A percentile compares a stretch with the other conserved stretches of the same genome.
Evolutionary conservation across 2,329 filamentous ascomycete species (phyloP).

Genomic region (Aureobasidium vineae): DNA sequence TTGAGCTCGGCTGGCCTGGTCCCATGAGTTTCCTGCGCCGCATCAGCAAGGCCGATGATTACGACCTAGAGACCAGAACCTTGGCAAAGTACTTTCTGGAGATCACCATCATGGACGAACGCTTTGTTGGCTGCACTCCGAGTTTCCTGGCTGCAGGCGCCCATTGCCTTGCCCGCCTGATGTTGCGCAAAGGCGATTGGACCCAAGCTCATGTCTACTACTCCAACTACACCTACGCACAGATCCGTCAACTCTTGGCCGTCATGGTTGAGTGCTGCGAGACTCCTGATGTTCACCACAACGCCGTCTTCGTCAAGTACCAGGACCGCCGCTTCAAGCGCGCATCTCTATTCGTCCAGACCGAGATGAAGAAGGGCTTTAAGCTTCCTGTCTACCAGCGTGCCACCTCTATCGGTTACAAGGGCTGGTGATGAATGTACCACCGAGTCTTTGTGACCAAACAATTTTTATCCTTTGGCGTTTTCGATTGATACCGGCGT

Average conservation of each 20-base stretch:
- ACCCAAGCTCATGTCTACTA: conserved; percentile 80
- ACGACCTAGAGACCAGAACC: conserved; percentile 91
- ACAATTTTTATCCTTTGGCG: conserved; percentile 13
- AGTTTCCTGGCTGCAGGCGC: conserved; percentile 90
- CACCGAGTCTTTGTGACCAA: neutral
- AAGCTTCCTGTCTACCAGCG: conserved; percentile 40
- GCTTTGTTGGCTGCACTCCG: conserved; percentile 86
- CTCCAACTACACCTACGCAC: conserved; percentile 85
- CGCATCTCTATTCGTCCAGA: conserved; percentile 75
- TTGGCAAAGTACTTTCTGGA: conserved; percentile 98
- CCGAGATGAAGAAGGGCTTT: conserved; percentile 65
- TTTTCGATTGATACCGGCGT: conserved; percentile 14
- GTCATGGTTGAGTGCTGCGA: conserved; percentile 88
- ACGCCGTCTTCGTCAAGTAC: conserved; percentile 90
- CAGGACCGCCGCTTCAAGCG: conserved; percentile 82
- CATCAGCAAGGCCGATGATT: conserved; percentile 98
- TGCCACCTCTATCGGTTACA: conserved; percentile 28
- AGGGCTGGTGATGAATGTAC: conserved; percentile 18
- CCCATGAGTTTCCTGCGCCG: conserved; percentile 97
- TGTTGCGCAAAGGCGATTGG: conserved; percentile 91
- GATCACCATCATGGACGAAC: conserved; percentile 95
- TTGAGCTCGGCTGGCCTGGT: conserved; percentile 96
- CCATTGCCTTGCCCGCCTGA: conserved; percentile 84
- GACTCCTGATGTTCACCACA: conserved; percentile 75
- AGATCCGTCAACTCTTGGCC: conserved; percentile 73